These are phyloP conservation scores for Candida nonsorbophila DNA, from an alignment of 805 yeast genomes.

Conservation along the genomic window DNA sequence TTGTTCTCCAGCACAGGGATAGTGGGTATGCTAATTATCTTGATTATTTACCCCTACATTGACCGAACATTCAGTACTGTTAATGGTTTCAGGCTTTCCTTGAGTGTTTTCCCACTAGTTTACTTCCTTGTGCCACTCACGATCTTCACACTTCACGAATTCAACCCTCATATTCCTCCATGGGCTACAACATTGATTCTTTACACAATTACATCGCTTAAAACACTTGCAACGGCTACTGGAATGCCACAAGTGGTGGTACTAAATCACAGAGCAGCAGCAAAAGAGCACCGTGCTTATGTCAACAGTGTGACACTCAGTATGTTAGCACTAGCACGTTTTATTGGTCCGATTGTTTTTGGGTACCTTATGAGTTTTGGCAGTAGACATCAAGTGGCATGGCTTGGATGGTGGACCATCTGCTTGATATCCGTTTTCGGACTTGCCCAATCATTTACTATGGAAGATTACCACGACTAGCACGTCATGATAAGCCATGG, in stretches of 20 bases:
- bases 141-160: conserved; percentile 24
- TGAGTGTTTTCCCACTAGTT: conserved; percentile 25
- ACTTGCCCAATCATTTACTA: conserved; percentile 19
- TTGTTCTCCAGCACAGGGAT: conserved; percentile 31
- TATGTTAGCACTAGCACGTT: conserved; percentile 26
- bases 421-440: conserved; percentile 22
- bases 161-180: conserved; percentile 18
- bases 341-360: conserved; percentile 26
- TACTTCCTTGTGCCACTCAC: conserved; percentile 25
- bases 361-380: conserved; percentile 32
- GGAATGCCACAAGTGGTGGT: conserved; percentile 33
- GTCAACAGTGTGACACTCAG: conserved; percentile 30
- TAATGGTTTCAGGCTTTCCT: conserved; percentile 20
- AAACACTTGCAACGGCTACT: conserved; percentile 27
- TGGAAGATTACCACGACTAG: conserved; percentile 23
- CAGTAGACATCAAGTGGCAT: conserved; percentile 16
- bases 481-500: no score
- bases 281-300: conserved; percentile 27
- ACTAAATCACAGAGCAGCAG: conserved; percentile 30
- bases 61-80: conserved; percentile 18
- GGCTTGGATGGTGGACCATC: conserved; percentile 33
- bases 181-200: conserved; percentile 24
- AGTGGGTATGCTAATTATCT: conserved; percentile 34
- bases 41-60: conserved; percentile 34
- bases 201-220: conserved; percentile 25